A percentile compares a stretch with the other conserved stretches of the same genome.
phyloP scores from a whole-genome alignment of 148 eudicot species.

The Limonium bicolor region DNA sequence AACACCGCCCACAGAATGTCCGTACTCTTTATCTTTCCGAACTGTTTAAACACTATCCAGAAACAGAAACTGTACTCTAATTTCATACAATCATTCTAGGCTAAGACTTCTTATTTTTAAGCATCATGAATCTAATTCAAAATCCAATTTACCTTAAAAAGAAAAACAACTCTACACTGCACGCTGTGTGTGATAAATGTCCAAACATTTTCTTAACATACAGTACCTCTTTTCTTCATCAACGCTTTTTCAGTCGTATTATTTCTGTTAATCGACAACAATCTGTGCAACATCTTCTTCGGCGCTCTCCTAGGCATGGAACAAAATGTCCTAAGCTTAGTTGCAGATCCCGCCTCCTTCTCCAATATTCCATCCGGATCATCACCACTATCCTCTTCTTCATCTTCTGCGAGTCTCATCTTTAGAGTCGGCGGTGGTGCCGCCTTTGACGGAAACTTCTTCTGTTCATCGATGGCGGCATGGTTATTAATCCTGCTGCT shows the following conservation, averaged over 20 bases:
- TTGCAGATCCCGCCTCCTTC: no score
- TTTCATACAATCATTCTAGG: no score
- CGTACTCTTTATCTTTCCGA: no score
- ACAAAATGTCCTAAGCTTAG: slow-evolving; percentile 34
- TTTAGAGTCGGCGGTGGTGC: slow-evolving; percentile 47
- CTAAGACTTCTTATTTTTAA: no score
- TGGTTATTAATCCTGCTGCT: slow-evolving; percentile 15
- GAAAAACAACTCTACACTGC: no score
- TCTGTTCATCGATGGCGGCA: slow-evolving; percentile 56
- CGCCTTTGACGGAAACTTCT: slow-evolving; percentile 54
- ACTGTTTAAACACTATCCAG: no score
- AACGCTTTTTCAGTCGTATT: slow-evolving; percentile 32
- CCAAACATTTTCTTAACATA: no score
- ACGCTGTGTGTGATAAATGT: no score
- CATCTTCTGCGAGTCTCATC: slow-evolving; percentile 71
- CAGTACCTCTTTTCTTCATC: slow-evolving; percentile 11
- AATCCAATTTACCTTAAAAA: no score
- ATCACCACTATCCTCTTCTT: slow-evolving; percentile 42
- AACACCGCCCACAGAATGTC: no score
- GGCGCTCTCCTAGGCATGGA: slow-evolving; percentile 52
- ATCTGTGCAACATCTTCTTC: slow-evolving; percentile 63
- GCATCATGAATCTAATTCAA: no score
- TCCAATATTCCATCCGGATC: slow-evolving; percentile 24
- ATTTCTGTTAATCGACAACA: slow-evolving; percentile 52
- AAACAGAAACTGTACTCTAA: no score